These are phyloP conservation scores for Phytophthora aleatoria DNA, from an alignment of 352 stramenopile genomes.

Conservation along the genomic window DNA sequence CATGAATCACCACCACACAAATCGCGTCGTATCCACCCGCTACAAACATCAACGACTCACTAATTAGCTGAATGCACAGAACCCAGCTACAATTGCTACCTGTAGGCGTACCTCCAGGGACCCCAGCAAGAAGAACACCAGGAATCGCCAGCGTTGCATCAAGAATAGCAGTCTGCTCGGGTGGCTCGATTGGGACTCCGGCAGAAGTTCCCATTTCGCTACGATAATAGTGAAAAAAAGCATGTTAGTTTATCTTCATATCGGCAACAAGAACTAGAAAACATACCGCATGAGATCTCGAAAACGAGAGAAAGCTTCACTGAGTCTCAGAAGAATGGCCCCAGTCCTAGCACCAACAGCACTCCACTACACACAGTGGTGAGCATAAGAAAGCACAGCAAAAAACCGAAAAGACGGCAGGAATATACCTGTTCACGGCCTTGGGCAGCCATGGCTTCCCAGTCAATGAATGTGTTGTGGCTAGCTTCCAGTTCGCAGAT, in stretches of 20 bases:
- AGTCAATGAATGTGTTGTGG: constrained; percentile 14
- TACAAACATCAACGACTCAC: constrained; percentile 21
- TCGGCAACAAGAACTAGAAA: background rate
- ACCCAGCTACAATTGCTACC: background rate
- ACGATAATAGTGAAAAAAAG: background rate
- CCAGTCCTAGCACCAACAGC: constrained; percentile 40
- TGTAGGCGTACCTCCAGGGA: constrained; percentile 83
- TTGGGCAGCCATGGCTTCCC: constrained; percentile 25
- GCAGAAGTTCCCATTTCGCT: constrained; percentile 90
- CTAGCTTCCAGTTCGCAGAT: constrained; percentile 32
- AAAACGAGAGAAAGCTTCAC: constrained; percentile 75
- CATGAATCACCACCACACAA: constrained; percentile 89
- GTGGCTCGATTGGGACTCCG: constrained; percentile 93
- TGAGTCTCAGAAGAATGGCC: constrained; percentile 56
- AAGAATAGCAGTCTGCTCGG: constrained; percentile 90
- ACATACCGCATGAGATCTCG: constrained; percentile 80
- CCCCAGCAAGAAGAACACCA: constrained; percentile 93
- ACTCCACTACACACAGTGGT: constrained; percentile 47
- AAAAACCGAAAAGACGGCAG: background rate
- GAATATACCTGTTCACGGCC: constrained; percentile 33
- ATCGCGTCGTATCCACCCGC: constrained; percentile 97
- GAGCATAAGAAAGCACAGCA: background rate
- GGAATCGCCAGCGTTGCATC: constrained; percentile 93
- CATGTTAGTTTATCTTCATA: background rate
- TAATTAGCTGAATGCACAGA: background rate